Percentiles rank a stretch among this genome's conserved stretches.
Conservation (phyloP, 805 yeast species). For the Jamesozyma jinghongensis region DNA sequence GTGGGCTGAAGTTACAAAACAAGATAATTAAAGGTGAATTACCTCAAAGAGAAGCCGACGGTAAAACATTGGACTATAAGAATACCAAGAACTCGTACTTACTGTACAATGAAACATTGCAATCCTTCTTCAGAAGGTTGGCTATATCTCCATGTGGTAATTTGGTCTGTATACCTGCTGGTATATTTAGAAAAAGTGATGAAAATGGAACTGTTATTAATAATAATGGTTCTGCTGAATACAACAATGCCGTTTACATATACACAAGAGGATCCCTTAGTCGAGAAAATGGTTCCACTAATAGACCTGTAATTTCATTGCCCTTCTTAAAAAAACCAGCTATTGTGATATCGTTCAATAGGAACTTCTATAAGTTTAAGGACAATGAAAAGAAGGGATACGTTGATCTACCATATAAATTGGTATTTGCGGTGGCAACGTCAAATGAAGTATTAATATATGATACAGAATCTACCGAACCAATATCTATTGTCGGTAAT, state of each 20-base stretch:
- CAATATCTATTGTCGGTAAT: conserved; percentile 67
- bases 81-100: conserved; percentile 35
- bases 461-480: conserved; percentile 62
- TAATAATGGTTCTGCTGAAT: conserved; percentile 34
- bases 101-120: conserved; percentile 79
- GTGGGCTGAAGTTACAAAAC: conserved; percentile 21
- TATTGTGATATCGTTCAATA: conserved; percentile 71
- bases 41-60: conserved; percentile 29
- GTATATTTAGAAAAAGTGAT: conserved; percentile 38
- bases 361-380: conserved; percentile 39
- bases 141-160: conserved; percentile 87
- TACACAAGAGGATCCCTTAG: conserved; percentile 60
- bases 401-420: conserved; percentile 60
- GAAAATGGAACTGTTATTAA: conserved; percentile 16
- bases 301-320: conserved; percentile 66
- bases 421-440: conserved; percentile 89
- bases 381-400: conserved; percentile 20
- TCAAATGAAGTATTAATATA: conserved; percentile 75
- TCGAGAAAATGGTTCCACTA: conserved; percentile 22
- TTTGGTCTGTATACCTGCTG: conserved; percentile 69
- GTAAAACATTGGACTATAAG: conserved; percentile 13
- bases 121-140: conserved; percentile 82
- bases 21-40: conserved; percentile 51
- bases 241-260: conserved; percentile 65
- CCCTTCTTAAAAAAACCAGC: conserved; percentile 82